Evolutionary conservation across 1,284 basidiomycete genomes (phyloP).

Genomic region (Puccinia coronata): DNA sequence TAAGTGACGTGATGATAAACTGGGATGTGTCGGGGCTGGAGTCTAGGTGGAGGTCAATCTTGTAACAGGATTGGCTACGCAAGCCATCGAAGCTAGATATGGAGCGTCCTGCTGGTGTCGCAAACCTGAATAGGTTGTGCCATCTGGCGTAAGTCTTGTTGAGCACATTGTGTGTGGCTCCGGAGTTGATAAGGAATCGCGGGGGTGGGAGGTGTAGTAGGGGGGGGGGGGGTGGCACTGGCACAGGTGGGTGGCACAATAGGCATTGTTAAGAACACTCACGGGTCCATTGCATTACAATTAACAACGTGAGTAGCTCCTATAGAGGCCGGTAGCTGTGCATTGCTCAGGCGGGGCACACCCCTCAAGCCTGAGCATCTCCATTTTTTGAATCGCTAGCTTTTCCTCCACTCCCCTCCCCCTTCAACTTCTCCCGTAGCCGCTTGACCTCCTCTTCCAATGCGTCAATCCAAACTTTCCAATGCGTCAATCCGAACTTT

Average conservation of each 20-base stretch:
- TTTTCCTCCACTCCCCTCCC: not conserved
- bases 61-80: too few relatives aligned
- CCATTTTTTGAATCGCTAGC: not conserved
- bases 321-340: not conserved
- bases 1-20: not conserved
- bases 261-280: too few relatives aligned
- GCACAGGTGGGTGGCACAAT: not conserved
- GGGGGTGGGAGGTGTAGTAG: not conserved
- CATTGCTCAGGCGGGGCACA: not conserved
- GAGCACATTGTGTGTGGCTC: not conserved
- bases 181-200: not conserved
- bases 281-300: too few relatives aligned
- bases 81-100: too few relatives aligned
- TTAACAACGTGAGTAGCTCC: not conserved
- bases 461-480: not conserved
- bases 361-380: slow-evolving; percentile 4
- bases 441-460: too few relatives aligned
- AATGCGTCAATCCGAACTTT: not conserved
- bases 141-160: not conserved
- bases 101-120: too few relatives aligned
- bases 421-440: too few relatives aligned
- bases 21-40: not conserved
- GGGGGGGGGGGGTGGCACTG: not conserved
- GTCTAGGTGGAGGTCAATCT: too few relatives aligned
- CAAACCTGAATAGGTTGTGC: not conserved